Conservation (phyloP, 768 basidiomycete genomes). For the Kockovaella imperatae region DNA sequence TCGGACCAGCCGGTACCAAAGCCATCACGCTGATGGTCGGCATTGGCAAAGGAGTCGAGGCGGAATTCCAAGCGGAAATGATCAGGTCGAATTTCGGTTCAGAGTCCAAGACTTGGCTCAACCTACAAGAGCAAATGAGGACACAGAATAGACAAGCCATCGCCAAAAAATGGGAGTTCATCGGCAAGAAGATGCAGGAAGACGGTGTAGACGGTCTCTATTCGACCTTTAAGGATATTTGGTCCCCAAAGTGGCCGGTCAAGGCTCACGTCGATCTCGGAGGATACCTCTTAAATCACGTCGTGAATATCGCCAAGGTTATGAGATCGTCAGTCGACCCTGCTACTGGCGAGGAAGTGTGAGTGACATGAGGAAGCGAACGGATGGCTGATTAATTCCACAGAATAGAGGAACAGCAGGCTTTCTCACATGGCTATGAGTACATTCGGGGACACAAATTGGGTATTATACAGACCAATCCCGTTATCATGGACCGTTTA, state of each 20-base stretch:
- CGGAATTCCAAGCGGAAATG: slow-evolving; percentile 80
- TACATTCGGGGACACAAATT: slow-evolving; percentile 87
- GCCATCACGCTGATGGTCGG: slow-evolving; percentile 69
- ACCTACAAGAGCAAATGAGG: slow-evolving; percentile 22
- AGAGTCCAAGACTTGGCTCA: slow-evolving; percentile 31
- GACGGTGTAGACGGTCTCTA: neutral
- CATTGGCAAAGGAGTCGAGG: slow-evolving; percentile 77
- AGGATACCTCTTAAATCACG: slow-evolving; percentile 66
- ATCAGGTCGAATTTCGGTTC: slow-evolving; percentile 47
- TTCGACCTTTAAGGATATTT: slow-evolving; percentile 13
- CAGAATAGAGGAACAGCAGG: slow-evolving; percentile 73
- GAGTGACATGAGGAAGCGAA: slow-evolving; percentile 43
- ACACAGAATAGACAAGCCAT: slow-evolving; percentile 31
- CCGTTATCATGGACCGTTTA: slow-evolving; percentile 65
- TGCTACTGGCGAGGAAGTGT: slow-evolving; percentile 57
- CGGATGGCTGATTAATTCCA: slow-evolving; percentile 3
- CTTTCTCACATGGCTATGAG: slow-evolving; percentile 86
- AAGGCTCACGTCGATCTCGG: slow-evolving; percentile 67
- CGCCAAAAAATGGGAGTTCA: slow-evolving; percentile 18
- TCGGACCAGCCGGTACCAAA: slow-evolving; percentile 80
- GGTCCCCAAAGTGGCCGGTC: slow-evolving; percentile 67
- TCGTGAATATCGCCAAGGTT: slow-evolving; percentile 79
- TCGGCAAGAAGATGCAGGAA: slow-evolving; percentile 16
- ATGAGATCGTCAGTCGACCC: slow-evolving; percentile 54
- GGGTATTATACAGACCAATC: slow-evolving; percentile 83